phyloP scores from a whole-genome alignment of 164 flowering plant species.

The Euptelea pleiosperma region DNA sequence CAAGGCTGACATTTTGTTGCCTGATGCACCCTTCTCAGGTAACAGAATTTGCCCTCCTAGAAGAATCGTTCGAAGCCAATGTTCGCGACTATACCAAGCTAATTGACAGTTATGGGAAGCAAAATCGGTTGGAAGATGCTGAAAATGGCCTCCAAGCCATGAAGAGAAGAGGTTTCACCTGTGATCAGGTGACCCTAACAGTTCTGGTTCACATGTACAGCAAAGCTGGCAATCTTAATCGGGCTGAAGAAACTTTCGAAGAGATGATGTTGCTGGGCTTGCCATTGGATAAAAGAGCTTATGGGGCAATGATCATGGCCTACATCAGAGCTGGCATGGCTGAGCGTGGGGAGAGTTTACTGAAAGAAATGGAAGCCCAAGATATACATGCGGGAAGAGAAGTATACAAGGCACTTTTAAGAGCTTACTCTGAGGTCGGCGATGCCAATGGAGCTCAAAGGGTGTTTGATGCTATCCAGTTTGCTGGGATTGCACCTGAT shows the following conservation, averaged over 20 bases:
- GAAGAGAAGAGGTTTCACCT: constrained; percentile 60
- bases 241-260: constrained; percentile 67
- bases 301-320: constrained; percentile 92
- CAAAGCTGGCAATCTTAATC: constrained; percentile 63
- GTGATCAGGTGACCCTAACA: constrained; percentile 79
- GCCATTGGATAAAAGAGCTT: constrained; percentile 67
- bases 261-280: constrained; percentile 67
- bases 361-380: constrained; percentile 67
- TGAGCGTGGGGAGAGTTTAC: constrained; percentile 51
- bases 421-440: constrained; percentile 73
- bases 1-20: neutral
- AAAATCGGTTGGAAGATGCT: constrained; percentile 55
- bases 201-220: constrained; percentile 77
- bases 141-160: constrained; percentile 49
- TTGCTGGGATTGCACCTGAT: constrained; percentile 74
- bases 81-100: constrained; percentile 83
- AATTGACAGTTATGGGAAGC: constrained; percentile 67
- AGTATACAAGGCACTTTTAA: constrained; percentile 84
- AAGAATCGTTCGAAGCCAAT: constrained; percentile 83
- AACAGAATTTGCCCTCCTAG: constrained; percentile 54
- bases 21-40: constrained; percentile 36
- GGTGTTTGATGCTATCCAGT: constrained; percentile 68
- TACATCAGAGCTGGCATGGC: constrained; percentile 71
- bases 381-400: constrained; percentile 67
- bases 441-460: constrained; percentile 74